Evolutionary conservation across 345 rosid species (phyloP), one percentile per base, ranked within the genome.

Genomic region (Corchorus olitorius): DNA sequence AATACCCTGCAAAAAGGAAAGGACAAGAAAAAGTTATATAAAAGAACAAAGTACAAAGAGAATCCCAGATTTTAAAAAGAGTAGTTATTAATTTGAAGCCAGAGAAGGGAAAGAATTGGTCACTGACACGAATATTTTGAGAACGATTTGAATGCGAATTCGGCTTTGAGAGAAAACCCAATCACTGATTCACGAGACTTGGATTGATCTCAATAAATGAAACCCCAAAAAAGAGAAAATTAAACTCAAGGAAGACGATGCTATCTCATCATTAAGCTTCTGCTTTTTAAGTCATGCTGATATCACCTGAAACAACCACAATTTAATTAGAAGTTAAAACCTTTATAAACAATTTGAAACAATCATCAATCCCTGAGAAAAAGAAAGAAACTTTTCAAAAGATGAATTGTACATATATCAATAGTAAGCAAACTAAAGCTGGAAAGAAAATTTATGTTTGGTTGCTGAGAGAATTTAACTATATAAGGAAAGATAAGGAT

Each of bases 151-250:
- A 84, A 82, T 75, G 80, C 43, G 53, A 61, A 70, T 46, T 67
- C 22, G 8, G 59, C 52, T 69, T 79, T 37, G 78, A 37, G 48
- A 39, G 79, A 76, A 76, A 72, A 27, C 27, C 79, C 73, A 19
- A 81, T 78, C 66, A 79, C 79, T 43, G 78, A 78, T 54, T 83
- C 87, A 87, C 88, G 87, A 19, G 87, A 74, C 63, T 59, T 35
- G 67, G 68, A 73, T 78, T 77, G 87, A 76, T 81, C 75, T 77
- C 83, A 84, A 87, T 88, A 85, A 90, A 88, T 76, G 77, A 69
- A 72, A 27, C 48, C 20, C 68, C 6, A 1, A 15, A 27, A 55
- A 53, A 8, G 12, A 45, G 43, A 80, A 65, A 52, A 35, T 54
- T 77, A 43, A 77, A 65, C 13, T 81, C 83, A 78, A 78, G 76